Evolutionary conservation across 2,329 filamentous ascomycete genomes (phyloP).

Genomic region (Arachnomyces sp.): DNA sequence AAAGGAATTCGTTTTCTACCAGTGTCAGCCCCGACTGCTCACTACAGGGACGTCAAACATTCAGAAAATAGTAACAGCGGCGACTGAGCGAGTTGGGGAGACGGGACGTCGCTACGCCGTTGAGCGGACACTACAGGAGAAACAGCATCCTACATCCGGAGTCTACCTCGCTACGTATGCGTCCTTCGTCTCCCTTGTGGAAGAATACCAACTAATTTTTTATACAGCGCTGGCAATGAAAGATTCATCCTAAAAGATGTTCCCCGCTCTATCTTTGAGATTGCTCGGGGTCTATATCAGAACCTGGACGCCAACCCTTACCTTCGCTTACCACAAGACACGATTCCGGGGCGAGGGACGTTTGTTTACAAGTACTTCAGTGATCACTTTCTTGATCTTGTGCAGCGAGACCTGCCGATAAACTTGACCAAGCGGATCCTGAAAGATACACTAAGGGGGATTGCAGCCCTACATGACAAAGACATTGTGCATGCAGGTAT

Average conservation of each 20-base stretch:
- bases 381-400: slow-evolving; percentile 34
- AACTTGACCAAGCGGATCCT: slow-evolving; percentile 32
- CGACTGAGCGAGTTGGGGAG: too few relatives aligned
- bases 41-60: too few relatives aligned
- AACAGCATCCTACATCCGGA: too few relatives aligned
- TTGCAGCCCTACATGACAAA: slow-evolving; percentile 23
- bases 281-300: slow-evolving; percentile 6
- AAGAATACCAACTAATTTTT: too few relatives aligned
- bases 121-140: too few relatives aligned
- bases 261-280: slow-evolving; percentile 6
- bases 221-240: slow-evolving; percentile 5
- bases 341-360: slow-evolving; percentile 33
- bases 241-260: slow-evolving; percentile 16
- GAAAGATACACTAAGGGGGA: slow-evolving; percentile 33
- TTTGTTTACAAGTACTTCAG: slow-evolving; percentile 38
- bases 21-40: too few relatives aligned
- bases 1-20: too few relatives aligned
- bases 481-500: slow-evolving; percentile 20
- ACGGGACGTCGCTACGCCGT: too few relatives aligned
- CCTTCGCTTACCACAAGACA: slow-evolving; percentile 30
- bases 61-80: too few relatives aligned
- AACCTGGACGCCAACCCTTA: slow-evolving; percentile 19
- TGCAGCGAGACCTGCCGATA: slow-evolving; percentile 29
- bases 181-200: too few relatives aligned
- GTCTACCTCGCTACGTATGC: too few relatives aligned